These are phyloP conservation scores for Bifiguratus adelaidae DNA, from an alignment of 192 early-diverging fungal species.

Conservation along the genomic window DNA sequence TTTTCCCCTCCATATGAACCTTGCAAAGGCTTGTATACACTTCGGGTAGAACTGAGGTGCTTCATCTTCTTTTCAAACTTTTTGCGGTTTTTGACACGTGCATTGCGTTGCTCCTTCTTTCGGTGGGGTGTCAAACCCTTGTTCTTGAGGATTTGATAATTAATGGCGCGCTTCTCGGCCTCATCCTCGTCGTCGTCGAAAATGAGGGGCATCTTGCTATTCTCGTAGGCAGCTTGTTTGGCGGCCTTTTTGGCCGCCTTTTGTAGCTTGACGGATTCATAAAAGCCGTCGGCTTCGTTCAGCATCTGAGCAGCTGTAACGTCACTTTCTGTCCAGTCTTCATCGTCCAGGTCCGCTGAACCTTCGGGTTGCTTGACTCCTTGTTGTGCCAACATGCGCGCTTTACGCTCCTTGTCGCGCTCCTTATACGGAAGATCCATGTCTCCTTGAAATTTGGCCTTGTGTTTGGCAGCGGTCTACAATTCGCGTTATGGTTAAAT, in stretches of 20 bases:
- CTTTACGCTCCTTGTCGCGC: slow-evolving; percentile 24
- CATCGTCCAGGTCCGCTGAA: slow-evolving; percentile 39
- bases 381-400: slow-evolving; percentile 21
- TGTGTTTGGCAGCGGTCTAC: slow-evolving; percentile 24
- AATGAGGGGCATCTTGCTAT: slow-evolving; percentile 20
- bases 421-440: slow-evolving; percentile 75
- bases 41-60: slow-evolving; percentile 71
- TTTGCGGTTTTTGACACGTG: slow-evolving; percentile 84
- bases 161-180: slow-evolving; percentile 66
- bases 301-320: slow-evolving; percentile 24
- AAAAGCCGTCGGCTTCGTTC: slow-evolving; percentile 48
- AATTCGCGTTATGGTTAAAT: slow-evolving; percentile 3
- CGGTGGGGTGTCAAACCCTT: slow-evolving; percentile 89
- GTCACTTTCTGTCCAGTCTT: slow-evolving; percentile 48
- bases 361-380: slow-evolving; percentile 30
- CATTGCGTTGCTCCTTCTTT: slow-evolving; percentile 88
- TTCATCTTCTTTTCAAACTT: slow-evolving; percentile 87
- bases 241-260: slow-evolving; percentile 42
- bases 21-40: slow-evolving; percentile 58
- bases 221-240: slow-evolving; percentile 28
- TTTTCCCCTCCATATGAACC: slow-evolving; percentile 84
- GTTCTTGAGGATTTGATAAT: slow-evolving; percentile 90
- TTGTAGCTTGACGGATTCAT: slow-evolving; percentile 22
- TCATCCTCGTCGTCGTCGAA: slow-evolving; percentile 27
- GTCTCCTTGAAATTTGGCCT: slow-evolving; percentile 55